phyloP scores from a whole-genome alignment of 306 rosid genomes.

The Corylus heterophylla region DNA sequence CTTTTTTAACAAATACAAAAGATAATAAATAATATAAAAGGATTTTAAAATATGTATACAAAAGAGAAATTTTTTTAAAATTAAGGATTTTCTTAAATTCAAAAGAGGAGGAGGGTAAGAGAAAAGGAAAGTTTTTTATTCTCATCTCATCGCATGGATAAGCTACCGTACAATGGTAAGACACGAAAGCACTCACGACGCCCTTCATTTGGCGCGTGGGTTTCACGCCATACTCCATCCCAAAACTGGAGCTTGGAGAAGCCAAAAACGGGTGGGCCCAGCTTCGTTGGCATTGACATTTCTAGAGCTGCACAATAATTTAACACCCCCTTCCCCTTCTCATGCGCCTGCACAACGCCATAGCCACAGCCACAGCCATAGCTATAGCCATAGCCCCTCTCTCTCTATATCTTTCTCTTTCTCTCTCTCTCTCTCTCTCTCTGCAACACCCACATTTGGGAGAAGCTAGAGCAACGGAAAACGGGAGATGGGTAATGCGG shows the following conservation, averaged over 20 bases:
- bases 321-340: slow-evolving; percentile 29
- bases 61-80: no score
- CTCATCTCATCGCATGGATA: no score
- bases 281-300: slow-evolving; percentile 98
- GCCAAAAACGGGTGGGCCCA: slow-evolving; percentile 60
- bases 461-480: no score
- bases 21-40: no score
- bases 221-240: slow-evolving; percentile 21
- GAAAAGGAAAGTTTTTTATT: no score
- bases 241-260: slow-evolving; percentile 38
- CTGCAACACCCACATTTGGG: neutral
- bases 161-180: no score
- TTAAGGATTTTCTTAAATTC: no score
- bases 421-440: neutral
- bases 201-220: slow-evolving; percentile 31
- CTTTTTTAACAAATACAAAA: no score
- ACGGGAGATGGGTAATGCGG: slow-evolving; percentile 14
- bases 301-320: slow-evolving; percentile 65
- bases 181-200: neutral
- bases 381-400: neutral
- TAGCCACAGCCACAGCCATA: no score
- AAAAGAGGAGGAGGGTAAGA: no score
- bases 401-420: neutral
- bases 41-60: no score
- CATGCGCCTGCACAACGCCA: neutral